phyloP scores from a whole-genome alignment of 2,329 filamentous ascomycete species.

The Cladobotryum protrusum region DNA sequence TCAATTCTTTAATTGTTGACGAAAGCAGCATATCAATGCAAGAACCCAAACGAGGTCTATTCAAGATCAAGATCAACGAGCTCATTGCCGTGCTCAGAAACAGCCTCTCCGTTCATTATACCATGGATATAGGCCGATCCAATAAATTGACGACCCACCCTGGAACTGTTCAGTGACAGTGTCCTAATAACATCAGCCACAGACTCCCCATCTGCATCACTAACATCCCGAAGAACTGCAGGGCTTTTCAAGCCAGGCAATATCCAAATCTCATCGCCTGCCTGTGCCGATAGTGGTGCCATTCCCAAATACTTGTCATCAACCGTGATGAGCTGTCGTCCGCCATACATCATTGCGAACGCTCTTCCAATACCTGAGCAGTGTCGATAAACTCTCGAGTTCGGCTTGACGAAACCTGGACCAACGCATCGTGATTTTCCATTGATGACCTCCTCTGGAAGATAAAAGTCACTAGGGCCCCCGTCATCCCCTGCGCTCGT shows the following conservation, averaged over 20 bases:
- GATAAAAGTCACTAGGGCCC: conserved; percentile 15
- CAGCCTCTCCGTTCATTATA: conserved; percentile 17
- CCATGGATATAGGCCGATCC: conserved; percentile 19
- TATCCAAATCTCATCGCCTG: conserved; percentile 20
- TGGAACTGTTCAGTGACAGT: not conserved
- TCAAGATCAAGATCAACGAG: conserved; percentile 1
- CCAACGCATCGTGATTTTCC: conserved; percentile 17
- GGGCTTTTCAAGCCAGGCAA: conserved; percentile 17
- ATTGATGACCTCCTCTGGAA: conserved; percentile 13
- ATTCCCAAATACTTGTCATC: conserved; percentile 15
- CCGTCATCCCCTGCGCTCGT: conserved; percentile 11
- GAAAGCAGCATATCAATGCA: no score
- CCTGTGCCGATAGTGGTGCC: conserved; percentile 12
- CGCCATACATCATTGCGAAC: conserved; percentile 16
- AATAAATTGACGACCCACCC: conserved; percentile 8
- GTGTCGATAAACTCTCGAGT: conserved; percentile 13
- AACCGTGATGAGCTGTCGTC: conserved; percentile 18
- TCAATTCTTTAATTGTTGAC: no score
- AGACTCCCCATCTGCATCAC: no score
- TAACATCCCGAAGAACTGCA: conserved; percentile 12
- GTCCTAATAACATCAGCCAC: not conserved
- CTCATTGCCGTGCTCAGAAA: conserved; percentile 8
- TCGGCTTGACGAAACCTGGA: conserved; percentile 11
- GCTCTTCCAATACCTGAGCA: conserved; percentile 17
- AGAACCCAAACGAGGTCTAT: no score